A percentile compares a stretch with the other conserved stretches of the same genome.
Conservation (phyloP, 2,329 filamentous ascomycete species). For the Grosmannia serpens region DNA sequence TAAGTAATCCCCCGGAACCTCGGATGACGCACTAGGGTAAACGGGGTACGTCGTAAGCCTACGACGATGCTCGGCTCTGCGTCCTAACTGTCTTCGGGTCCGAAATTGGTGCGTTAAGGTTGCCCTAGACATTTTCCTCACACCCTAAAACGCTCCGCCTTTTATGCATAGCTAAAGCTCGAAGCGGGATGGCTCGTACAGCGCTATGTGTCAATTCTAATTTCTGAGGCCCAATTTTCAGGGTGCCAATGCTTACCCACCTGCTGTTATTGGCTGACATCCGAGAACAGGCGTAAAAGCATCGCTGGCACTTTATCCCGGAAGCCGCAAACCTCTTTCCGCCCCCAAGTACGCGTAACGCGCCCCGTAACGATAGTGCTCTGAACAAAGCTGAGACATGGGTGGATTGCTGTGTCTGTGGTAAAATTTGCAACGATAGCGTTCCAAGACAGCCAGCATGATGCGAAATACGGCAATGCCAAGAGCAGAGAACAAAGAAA, state of each 20-base stretch:
- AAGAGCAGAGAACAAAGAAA: too few species aligned
- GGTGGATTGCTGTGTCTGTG: background rate
- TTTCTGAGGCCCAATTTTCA: too few species aligned
- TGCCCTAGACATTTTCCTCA: background rate
- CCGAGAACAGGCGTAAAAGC: background rate
- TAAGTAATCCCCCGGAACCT: too few species aligned
- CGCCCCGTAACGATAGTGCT: background rate
- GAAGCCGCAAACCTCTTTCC: background rate
- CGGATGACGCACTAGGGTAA: too few species aligned
- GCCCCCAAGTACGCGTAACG: background rate
- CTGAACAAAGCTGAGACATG: background rate
- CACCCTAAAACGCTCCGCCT: background rate
- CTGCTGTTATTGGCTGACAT: background rate
- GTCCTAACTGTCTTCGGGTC: background rate
- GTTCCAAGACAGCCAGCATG: too few species aligned
- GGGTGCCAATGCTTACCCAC: too few species aligned
- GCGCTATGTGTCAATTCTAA: too few species aligned
- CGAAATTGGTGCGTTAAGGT: background rate
- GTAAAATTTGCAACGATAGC: too few species aligned
- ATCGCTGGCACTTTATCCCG: background rate
- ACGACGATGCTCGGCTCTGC: too few species aligned
- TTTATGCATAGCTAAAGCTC: background rate
- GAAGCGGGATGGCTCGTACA: too few species aligned
- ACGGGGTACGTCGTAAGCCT: too few species aligned
- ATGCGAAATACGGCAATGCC: too few species aligned